Conservation (phyloP, 2,329 filamentous ascomycete species). For the Phaeophleospora eucalypticola region DNA sequence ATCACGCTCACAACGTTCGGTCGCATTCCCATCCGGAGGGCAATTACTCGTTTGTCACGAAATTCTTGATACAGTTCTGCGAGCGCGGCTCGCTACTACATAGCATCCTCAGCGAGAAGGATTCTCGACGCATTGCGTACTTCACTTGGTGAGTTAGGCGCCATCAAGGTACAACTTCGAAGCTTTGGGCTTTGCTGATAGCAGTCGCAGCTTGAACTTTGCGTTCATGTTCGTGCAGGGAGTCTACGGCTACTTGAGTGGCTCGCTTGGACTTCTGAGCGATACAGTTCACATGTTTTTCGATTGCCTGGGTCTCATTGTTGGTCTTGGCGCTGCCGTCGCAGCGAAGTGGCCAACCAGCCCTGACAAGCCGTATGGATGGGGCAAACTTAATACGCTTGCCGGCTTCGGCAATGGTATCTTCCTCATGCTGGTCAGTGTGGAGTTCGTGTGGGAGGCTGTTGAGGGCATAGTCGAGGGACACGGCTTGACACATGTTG, state of each 20-base stretch:
- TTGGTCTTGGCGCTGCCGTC: slow-evolving; percentile 86
- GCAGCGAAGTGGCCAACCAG: slow-evolving; percentile 96
- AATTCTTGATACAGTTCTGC: slow-evolving; percentile 64
- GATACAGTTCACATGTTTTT: slow-evolving; percentile 99
- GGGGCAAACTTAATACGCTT: slow-evolving; percentile 93
- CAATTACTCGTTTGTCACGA: slow-evolving; percentile 65
- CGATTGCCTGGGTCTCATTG: slow-evolving; percentile 86
- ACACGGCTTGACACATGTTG: slow-evolving; percentile 74
- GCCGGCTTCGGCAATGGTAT: slow-evolving; percentile 96
- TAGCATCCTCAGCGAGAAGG: slow-evolving; percentile 81
- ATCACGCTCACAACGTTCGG: slow-evolving; percentile 30
- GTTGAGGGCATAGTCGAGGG: slow-evolving; percentile 82
- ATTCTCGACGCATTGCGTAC: slow-evolving; percentile 93
- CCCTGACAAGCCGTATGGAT: slow-evolving; percentile 84
- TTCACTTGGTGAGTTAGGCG: slow-evolving; percentile 71
- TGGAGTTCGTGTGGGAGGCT: slow-evolving; percentile 95
- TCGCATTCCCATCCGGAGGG: slow-evolving; percentile 36
- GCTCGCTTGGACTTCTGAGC: slow-evolving; percentile 89
- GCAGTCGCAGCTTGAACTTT: slow-evolving; percentile 72
- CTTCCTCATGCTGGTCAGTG: slow-evolving; percentile 88
- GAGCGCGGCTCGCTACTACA: slow-evolving; percentile 73
- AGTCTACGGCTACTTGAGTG: slow-evolving; percentile 88
- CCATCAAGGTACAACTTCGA: slow-evolving; percentile 7
- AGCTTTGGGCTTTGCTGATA: slow-evolving; percentile 11
- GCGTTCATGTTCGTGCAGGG: slow-evolving; percentile 92